A percentile compares a stretch with the other conserved stretches of the same genome.
phyloP scores from a whole-genome alignment of 805 yeast species.

The Ogataea haglerorum region DNA sequence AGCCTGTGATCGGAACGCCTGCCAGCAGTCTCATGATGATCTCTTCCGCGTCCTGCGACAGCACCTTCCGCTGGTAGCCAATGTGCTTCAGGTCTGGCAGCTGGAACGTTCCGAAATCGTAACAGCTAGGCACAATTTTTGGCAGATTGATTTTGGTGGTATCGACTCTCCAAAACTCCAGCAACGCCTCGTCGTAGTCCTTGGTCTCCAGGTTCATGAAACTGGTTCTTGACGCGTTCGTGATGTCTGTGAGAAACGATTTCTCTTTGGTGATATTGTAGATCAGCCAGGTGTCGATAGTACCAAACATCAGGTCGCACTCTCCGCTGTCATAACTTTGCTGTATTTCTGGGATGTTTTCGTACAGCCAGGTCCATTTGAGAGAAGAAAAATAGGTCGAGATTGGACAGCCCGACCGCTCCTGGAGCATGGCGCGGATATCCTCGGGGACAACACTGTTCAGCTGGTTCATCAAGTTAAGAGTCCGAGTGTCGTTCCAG shows the following conservation, averaged over 20 bases:
- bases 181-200: slow-evolving; percentile 71
- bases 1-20: slow-evolving; percentile 78
- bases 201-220: slow-evolving; percentile 77
- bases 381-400: slow-evolving; percentile 91
- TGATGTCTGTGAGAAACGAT: slow-evolving; percentile 75
- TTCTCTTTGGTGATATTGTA: slow-evolving; percentile 74
- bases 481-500: slow-evolving; percentile 93
- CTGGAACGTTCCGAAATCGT: slow-evolving; percentile 68
- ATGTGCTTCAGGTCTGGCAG: slow-evolving; percentile 47
- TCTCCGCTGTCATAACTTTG: slow-evolving; percentile 72
- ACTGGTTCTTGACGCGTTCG: slow-evolving; percentile 90
- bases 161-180: slow-evolving; percentile 79
- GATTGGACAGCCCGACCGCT: slow-evolving; percentile 79
- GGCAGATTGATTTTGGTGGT: slow-evolving; percentile 64
- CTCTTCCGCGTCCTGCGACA: slow-evolving; percentile 42
- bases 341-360: slow-evolving; percentile 65
- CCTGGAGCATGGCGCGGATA: slow-evolving; percentile 53
- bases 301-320: slow-evolving; percentile 78
- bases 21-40: slow-evolving; percentile 45
- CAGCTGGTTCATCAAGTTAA: slow-evolving; percentile 63
- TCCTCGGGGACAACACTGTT: slow-evolving; percentile 51
- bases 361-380: slow-evolving; percentile 84
- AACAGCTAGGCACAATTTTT: slow-evolving; percentile 73
- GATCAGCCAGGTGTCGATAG: slow-evolving; percentile 91
- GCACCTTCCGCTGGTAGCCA: slow-evolving; percentile 10